These are phyloP conservation scores for Lasiodiplodia sp. DNA, from an alignment of 2,329 filamentous ascomycete species.

Conservation along the genomic window DNA sequence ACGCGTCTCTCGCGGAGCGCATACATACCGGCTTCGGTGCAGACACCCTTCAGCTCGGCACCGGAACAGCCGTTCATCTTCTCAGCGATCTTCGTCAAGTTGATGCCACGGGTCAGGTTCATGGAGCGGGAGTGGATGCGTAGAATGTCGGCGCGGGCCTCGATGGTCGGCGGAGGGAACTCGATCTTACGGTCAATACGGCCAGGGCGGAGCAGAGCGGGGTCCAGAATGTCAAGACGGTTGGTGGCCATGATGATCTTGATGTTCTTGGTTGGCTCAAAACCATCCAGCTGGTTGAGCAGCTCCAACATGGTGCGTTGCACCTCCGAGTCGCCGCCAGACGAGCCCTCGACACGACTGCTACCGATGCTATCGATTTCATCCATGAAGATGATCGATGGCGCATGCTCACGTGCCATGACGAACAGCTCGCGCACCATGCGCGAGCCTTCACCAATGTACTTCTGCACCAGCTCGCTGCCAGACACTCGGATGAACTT, in stretches of 20 bases:
- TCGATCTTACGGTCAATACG: conserved; percentile 99
- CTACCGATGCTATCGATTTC: conserved; percentile 99
- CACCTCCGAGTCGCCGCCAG: conserved; percentile 95
- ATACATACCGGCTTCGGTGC: conserved; percentile 98
- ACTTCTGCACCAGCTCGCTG: conserved; percentile 97
- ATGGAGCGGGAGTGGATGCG: conserved; percentile 98
- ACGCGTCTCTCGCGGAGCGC: conserved; percentile 93
- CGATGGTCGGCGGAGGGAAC: conserved; percentile 94
- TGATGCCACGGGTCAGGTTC: conserved; percentile 97
- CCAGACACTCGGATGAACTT: conserved; percentile 98
- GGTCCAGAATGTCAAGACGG: conserved; percentile 95
- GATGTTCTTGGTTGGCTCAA: conserved; percentile 99
- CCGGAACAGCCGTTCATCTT: conserved; percentile 99
- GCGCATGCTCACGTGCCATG: conserved; percentile 97
- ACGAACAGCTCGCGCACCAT: conserved; percentile 99
- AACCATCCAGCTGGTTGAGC: conserved; percentile 97
- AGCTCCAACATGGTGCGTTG: conserved; percentile 98
- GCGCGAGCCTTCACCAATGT: conserved; percentile 95
- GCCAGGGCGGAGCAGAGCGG: conserved; percentile 91
- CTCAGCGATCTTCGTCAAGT: conserved; percentile 97
- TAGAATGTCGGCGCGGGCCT: conserved; percentile 95
- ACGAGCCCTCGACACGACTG: conserved; percentile 93
- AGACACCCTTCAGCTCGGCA: conserved; percentile 97
- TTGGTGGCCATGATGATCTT: conserved; percentile 99
- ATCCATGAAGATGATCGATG: conserved; percentile 99